These are phyloP conservation scores for Pleurotus ostreatus DNA, from an alignment of 768 basidiomycete species.

Conservation along the genomic window DNA sequence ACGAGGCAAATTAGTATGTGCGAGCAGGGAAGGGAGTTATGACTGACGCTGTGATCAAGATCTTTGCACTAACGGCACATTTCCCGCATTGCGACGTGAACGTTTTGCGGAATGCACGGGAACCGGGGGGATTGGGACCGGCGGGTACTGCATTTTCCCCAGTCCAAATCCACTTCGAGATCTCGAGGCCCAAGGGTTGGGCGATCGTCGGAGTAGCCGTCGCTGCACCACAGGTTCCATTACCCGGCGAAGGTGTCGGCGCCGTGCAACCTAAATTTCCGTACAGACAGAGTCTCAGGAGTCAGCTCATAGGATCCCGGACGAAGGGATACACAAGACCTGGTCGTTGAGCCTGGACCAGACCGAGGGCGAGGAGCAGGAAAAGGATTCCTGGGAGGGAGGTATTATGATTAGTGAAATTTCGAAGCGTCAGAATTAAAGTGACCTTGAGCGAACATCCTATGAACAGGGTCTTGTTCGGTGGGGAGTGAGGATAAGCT, in stretches of 20 bases:
- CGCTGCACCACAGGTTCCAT: background rate
- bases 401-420: no score
- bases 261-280: background rate
- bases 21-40: background rate
- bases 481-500: no score
- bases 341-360: no score
- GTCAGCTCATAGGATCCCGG: no score
- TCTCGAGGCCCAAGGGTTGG: background rate
- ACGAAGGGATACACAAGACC: no score
- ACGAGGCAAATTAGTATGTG: background rate
- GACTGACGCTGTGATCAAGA: conserved; percentile 22
- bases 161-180: conserved; percentile 18
- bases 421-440: no score
- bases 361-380: no score
- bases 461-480: no score
- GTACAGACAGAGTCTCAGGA: no score
- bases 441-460: no score
- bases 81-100: conserved; percentile 20
- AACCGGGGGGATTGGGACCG: conserved; percentile 9
- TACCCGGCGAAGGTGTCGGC: background rate
- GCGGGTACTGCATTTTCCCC: conserved; percentile 7
- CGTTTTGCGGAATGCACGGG: conserved; percentile 26
- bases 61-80: conserved; percentile 14
- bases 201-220: background rate
- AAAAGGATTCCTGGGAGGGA: no score